Evolutionary conservation across 192 early-diverging fungal species (phyloP), one percentile per base, ranked within the genome.

Genomic region (Gryganskiella cystojenkinii): DNA sequence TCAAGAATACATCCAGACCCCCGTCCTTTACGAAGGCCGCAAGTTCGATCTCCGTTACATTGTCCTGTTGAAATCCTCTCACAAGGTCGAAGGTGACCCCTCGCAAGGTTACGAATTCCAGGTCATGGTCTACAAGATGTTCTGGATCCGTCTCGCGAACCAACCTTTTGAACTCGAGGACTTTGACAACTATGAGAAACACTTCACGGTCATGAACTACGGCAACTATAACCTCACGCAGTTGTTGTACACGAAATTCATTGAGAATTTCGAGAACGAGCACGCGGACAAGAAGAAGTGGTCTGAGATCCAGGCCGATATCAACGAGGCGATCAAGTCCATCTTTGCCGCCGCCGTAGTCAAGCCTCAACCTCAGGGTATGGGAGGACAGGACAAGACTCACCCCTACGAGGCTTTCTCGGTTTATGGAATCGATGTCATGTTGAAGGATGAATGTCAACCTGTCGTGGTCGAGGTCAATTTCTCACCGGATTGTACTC

Each of bases 191-290:
- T 81, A 83, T 27, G 84, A 85, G 51, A 79, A 80, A 22, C 81
- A 85, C 27, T 84, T 85, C 31, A 85, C 83, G 70, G 82, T 83
- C 20, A 85, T 82, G 80, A 84, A 84, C 61, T 82, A 84, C 17
- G 79, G 76, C 46, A 75, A 80, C 20, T 83, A 80, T 64, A 69
- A 81, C 61, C 59, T 85, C 80, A 86, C 82, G 8, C 74, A 81
- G 40, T 37, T 86, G 8, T 71, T 83, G 56, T 78, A 83, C 61
- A 72, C 70, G 30, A 67, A 79, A 24, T 86, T 86, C 58, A 86
- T 83, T 40, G 61, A 71, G 57, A 72, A 86, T 53, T 81, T 86
- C 67, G 82, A 86, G 27, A 86, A 86, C 43, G 76, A 86, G 40
- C 70, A 83, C 25, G 56, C 61, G 2, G 50, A 56, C 70, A 64